phyloP scores from a whole-genome alignment of 306 rosid species.

The Lotus japonicus region DNA sequence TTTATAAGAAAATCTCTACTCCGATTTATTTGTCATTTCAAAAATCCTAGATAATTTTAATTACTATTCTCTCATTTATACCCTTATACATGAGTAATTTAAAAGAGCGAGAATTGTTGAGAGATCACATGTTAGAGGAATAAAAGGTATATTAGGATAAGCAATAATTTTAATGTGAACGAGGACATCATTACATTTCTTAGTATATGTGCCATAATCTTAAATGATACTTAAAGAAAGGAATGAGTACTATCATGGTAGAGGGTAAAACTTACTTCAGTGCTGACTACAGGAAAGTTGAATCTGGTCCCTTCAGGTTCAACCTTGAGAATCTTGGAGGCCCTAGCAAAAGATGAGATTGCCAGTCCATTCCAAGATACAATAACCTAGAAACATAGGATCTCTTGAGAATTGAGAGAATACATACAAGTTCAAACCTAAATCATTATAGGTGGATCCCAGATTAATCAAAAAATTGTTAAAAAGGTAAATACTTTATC shows the following conservation, averaged over 20 bases:
- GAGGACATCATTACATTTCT: too few species aligned
- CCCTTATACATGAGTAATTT: too few species aligned
- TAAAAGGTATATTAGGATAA: too few species aligned
- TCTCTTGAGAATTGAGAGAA: conserved; percentile 26
- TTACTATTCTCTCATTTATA: too few species aligned
- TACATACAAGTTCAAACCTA: background rate
- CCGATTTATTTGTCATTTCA: too few species aligned
- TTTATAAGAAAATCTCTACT: too few species aligned
- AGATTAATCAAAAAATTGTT: conserved; percentile 2
- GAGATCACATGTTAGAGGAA: too few species aligned
- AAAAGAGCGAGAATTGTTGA: too few species aligned
- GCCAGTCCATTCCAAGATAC: conserved; percentile 95
- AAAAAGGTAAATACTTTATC: conserved; percentile 52
- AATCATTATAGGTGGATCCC: background rate
- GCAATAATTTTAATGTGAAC: too few species aligned
- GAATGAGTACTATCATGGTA: background rate
- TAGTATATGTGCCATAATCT: too few species aligned
- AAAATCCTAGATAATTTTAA: too few species aligned
- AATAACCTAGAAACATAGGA: conserved; percentile 59
- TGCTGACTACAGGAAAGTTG: conserved; percentile 71
- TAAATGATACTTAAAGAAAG: too few species aligned
- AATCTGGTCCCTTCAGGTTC: conserved; percentile 55
- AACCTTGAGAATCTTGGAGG: conserved; percentile 71
- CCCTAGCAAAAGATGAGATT: conserved; percentile 89
- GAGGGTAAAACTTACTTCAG: conserved; percentile 54